Base-by-base conservation (phyloP, 1,139 yeast genomes). In the Debaryomycetaceae sp. region DNA sequence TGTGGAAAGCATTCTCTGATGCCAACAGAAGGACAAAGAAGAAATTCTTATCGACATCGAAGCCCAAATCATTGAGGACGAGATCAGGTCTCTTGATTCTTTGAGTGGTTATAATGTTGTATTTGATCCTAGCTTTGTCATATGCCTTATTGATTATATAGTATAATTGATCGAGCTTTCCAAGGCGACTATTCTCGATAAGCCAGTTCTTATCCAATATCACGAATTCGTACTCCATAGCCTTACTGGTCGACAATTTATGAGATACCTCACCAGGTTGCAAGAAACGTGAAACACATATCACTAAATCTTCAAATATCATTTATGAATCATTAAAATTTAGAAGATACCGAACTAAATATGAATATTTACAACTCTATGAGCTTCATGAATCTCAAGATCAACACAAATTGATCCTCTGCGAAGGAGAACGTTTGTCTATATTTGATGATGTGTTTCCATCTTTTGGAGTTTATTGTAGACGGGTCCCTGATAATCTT, bases 101-200 rank as follows among this genome's bases (percentile, higher is more conserved):
- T 1, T 70, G 59, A 0, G 78, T 63, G 6, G 55, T 51, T 11
- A 82, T 72, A 3, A 79, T 58, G 1, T 68, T 65, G 54, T 62
- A 81, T 49, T 68, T 70, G 54, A 51, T 63, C 43, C 75, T 64
- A 4, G 74, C 71, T 47, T 75, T 72, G 46, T 72, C 66, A 52
- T 81, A 81, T 0, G 81, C 80, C 42, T 66, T 66, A 56, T 81
- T 82, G 48, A 72, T 53, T n/a, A 68, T 40, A 31, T 55, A 47
- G 27, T 53, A 45, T 22, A 68, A 46, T 9, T 49, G 52, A 11
- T 45, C 52, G 39, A 56, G 56, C 24, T 55, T 49, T 13, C 45
- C 34, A 2, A 39, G 42, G n/a, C 47, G 42, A 17, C 36, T 42
- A 13, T 43, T 42, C 17, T 53, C 47, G 5, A 47, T 46, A 13